Evolutionary conservation across 2,329 filamentous ascomycete genomes (phyloP), one percentile per base, ranked within the genome.

Genomic region (Trichophyton verrucosum): DNA sequence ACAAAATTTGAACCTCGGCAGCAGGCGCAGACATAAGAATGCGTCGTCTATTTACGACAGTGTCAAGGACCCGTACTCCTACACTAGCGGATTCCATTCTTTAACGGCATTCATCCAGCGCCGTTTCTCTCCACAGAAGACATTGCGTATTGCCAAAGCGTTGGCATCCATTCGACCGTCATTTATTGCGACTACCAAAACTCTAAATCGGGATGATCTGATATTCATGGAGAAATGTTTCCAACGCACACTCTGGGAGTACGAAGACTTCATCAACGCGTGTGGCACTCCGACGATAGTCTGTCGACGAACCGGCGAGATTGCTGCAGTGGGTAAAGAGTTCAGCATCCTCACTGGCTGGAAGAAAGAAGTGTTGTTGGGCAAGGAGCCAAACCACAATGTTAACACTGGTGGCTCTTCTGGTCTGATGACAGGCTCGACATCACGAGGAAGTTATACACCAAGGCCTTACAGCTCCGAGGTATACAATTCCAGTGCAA

Each of bases 181-280:
- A 0, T 94, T 99, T 71, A 92, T 97, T 64, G 86, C 91, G 9
- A 95, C 90, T 64, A 95, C 89, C 20, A 88, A 89, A 68, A 91
- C 89, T n/a, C 78, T 97, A 63, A 91, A 90, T 65, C 81, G 86
- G 17, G 87, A 94, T 68, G 94, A 99, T 73, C 79, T 97, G 30
- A 86, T 99, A 22, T 96, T 97, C 73, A 96, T 96, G 88, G 94
- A 99, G 73, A 95, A 95, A 75, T 95, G 89, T 69, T 90, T 97
- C 70, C 94, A 99, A 74, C 84, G 94, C 42, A 95, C 90, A 0
- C 79, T 97, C 9, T 90, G 91, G 69, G 91, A 96, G 71, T 95
- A 95, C 68, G 90, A 97, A 70, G 90, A 95, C 65, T 94, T 95
- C 66, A 88, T 96, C 77, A 85, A 89, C 61, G 86, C 90, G 65